Evolutionary conservation across 2,329 filamentous ascomycete species (phyloP).

Genomic region (Talaromyces funiculosus): DNA sequence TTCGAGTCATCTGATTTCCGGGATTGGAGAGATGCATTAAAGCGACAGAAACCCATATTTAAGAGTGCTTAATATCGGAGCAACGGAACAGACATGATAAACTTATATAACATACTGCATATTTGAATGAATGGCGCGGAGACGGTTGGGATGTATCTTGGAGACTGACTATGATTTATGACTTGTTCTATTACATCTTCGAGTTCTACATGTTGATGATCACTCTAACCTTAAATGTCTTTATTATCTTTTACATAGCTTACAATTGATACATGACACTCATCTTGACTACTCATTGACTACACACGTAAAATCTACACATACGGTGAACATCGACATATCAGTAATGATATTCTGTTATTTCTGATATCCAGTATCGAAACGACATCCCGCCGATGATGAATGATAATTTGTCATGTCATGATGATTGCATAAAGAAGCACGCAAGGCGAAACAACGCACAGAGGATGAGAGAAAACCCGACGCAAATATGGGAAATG

Average conservation of each 20-base stretch:
- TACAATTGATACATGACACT: background rate
- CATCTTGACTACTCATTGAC: background rate
- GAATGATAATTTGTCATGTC: conserved; percentile 13
- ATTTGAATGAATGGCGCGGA: background rate
- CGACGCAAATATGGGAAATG: conserved; percentile 16
- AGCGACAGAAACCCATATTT: background rate
- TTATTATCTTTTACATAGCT: too few species aligned
- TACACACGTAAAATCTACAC: background rate
- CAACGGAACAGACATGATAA: conserved; percentile 6
- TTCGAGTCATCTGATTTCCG: background rate
- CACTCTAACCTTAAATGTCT: too few species aligned
- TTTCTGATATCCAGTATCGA: conserved; percentile 8
- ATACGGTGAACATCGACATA: background rate
- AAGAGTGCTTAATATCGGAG: background rate
- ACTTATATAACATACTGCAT: background rate
- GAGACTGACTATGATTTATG: background rate
- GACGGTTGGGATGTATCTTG: background rate
- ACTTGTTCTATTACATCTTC: background rate
- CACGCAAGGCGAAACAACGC: conserved; percentile 2
- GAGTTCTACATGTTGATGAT: too few species aligned
- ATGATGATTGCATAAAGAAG: conserved; percentile 11
- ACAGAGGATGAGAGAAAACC: conserved; percentile 1
- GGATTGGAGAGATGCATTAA: background rate
- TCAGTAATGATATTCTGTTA: background rate
- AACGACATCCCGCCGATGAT: conserved; percentile 15